Evolutionary conservation across 768 basidiomycete genomes (phyloP).

Genomic region (Boletus reticulatus): DNA sequence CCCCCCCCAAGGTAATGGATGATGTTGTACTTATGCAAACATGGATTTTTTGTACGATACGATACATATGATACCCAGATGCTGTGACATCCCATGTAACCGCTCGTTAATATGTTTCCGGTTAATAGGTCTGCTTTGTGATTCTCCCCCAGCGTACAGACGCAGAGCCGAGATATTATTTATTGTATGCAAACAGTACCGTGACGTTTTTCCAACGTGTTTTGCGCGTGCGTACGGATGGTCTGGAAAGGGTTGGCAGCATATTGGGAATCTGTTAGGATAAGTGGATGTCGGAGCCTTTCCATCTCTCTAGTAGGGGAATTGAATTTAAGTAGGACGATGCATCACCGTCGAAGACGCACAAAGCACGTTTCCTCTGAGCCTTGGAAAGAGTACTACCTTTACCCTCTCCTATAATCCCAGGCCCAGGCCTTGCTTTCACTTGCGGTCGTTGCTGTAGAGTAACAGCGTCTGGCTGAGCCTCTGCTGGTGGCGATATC

Average conservation of each 20-base stretch:
- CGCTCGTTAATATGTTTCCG: slow-evolving; percentile 19
- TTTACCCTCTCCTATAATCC: slow-evolving; percentile 69
- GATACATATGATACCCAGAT: slow-evolving; percentile 19
- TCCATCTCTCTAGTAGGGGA: slow-evolving; percentile 53
- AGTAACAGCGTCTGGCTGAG: slow-evolving; percentile 12
- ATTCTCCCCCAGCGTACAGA: not conserved
- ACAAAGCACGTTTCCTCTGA: slow-evolving; percentile 72
- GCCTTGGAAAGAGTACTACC: slow-evolving; percentile 52
- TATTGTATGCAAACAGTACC: not conserved
- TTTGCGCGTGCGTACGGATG: slow-evolving; percentile 76
- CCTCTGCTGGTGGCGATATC: slow-evolving; percentile 14
- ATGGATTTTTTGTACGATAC: slow-evolving; percentile 23
- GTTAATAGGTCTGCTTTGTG: not conserved
- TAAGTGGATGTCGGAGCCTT: slow-evolving; percentile 64
- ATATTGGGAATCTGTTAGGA: slow-evolving; percentile 65
- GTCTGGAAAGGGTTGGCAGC: slow-evolving; percentile 71
- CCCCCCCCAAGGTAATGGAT: slow-evolving; percentile 3
- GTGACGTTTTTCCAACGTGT: slow-evolving; percentile 61
- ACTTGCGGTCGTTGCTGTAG: slow-evolving; percentile 14
- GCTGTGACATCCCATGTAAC: slow-evolving; percentile 21
- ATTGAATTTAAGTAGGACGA: not conserved
- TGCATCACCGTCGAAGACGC: slow-evolving; percentile 27
- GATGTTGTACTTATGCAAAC: slow-evolving; percentile 11
- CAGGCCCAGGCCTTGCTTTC: slow-evolving; percentile 39
- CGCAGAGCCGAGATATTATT: not conserved